These are phyloP conservation scores for Mortierella sp. DNA, from an alignment of 371 early-diverging fungal species.

Conservation along the genomic window DNA sequence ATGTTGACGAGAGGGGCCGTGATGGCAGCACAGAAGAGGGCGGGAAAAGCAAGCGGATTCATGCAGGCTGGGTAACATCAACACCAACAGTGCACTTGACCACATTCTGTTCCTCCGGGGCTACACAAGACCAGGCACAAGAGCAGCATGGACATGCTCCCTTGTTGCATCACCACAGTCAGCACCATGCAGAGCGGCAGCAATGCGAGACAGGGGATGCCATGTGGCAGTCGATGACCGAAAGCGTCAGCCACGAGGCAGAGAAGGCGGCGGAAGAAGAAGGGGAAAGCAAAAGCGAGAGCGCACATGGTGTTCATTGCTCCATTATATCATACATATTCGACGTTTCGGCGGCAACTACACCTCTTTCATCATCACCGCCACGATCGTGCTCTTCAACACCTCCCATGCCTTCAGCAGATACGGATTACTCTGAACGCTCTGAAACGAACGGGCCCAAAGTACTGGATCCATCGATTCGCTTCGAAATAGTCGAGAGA, in stretches of 20 bases:
- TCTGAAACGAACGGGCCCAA: not conserved
- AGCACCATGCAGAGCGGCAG: too few relatives aligned
- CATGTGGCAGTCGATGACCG: not conserved
- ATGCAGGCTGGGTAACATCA: not conserved
- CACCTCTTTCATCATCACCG: not conserved
- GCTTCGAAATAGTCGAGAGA: constrained; percentile 39
- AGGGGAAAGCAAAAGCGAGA: too few relatives aligned
- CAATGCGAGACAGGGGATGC: not conserved
- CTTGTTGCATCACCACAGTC: too few relatives aligned
- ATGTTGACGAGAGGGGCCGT: not conserved
- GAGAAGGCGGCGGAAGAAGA: too few relatives aligned
- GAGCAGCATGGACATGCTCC: too few relatives aligned
- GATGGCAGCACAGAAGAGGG: not conserved
- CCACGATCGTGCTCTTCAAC: not conserved
- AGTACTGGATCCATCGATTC: constrained; percentile 10
- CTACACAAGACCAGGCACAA: too few relatives aligned
- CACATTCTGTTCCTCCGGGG: too few relatives aligned
- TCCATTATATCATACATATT: not conserved
- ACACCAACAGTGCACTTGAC: too few relatives aligned
- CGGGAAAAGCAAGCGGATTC: constrained; percentile 12
- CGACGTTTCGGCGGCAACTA: not conserved
- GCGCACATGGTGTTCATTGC: not conserved
- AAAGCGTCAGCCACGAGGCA: not conserved
- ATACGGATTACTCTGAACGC: too few relatives aligned
- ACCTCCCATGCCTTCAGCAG: not conserved